Base-by-base conservation (phyloP, 106 monocot genomes). In the Dendrobium huoshanense region DNA sequence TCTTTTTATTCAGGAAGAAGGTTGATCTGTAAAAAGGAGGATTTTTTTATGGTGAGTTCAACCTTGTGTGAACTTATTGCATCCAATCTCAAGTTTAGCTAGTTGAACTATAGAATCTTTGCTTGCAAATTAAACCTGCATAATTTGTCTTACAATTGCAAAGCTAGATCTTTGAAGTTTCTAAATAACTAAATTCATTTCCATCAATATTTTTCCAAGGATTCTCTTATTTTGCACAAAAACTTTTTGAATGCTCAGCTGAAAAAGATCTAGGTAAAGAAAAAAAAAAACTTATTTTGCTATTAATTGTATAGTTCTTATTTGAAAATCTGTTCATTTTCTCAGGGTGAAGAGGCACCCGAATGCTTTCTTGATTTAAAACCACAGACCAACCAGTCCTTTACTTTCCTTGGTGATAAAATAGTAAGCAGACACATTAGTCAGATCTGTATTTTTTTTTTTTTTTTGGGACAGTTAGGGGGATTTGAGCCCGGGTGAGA, bases 321-420 rank as follows among this genome's bases (percentile, higher is more conserved):
- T 19, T 33, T 40, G 10, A 41, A 44, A n/a, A 42, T 75, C 11
- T 75, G 41, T 75, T 75, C 2, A 44, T 75, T 24, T 77, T 27
- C 85, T 27, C 85, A 91, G 91, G 91, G 91, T 31, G 91, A 89
- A 88, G 94, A 91, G 77, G 89, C 77, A 42, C 84, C 89, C 13
- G 86, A 74, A 31, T 56, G 72, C 49, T 61, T 85, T 65, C 45
- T 45, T 45, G 78, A 82, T 70, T 80, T 77, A 3, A 59, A 83
- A 67, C 25, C 75, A 1, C 48, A 78, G 33, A 68, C 76, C 40
- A 40, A 74, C 48, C 84, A 85, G 75, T 83, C 86, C 0, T 73
- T 86, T 37, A 83, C 82, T 3, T 37, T 33, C 24, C 5, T 91
- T 4, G 89, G 86, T n/a, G 68, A 86, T 10, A 94, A 91, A 87